Percentiles rank a stretch among this genome's conserved stretches.
Evolutionary conservation across 1,284 basidiomycete species (phyloP).

Genomic region (Sporisorium exsertum): DNA sequence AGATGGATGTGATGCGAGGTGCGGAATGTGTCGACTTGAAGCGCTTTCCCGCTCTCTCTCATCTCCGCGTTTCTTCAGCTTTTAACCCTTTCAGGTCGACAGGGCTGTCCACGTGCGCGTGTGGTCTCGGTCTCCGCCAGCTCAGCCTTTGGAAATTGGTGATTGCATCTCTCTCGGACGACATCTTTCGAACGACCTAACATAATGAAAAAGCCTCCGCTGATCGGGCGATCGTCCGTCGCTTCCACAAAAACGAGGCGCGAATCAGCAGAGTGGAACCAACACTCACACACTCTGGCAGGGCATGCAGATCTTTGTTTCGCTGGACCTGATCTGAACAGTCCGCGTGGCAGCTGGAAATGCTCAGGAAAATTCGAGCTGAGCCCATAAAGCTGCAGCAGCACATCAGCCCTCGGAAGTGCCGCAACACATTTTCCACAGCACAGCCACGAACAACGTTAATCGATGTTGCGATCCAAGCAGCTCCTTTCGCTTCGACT

Average conservation of each 20-base stretch:
- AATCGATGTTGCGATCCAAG: background rate
- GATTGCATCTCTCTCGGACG: constrained; percentile 11
- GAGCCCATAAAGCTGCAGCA: background rate
- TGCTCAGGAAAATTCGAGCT: constrained; percentile 1
- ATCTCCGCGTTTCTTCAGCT: background rate
- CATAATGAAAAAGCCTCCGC: no score
- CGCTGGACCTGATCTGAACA: background rate
- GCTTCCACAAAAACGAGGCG: no score
- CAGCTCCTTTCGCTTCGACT: background rate
- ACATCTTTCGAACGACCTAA: background rate
- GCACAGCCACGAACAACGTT: constrained; percentile 8
- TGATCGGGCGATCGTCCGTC: constrained; percentile 5
- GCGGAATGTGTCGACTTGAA: constrained; percentile 1
- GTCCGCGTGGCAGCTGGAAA: constrained; percentile 3
- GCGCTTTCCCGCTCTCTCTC: background rate
- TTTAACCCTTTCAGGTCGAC: background rate
- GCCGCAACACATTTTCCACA: background rate
- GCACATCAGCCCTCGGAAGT: constrained; percentile 1
- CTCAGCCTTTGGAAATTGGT: constrained; percentile 2
- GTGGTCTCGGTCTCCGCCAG: background rate
- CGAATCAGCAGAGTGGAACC: background rate
- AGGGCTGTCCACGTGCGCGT: background rate
- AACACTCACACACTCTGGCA: background rate
- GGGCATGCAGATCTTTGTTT: background rate
- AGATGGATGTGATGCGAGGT: background rate